These are phyloP conservation scores for Hypoxylon fuscum DNA, from an alignment of 495 filamentous ascomycete genomes.

Conservation along the genomic window DNA sequence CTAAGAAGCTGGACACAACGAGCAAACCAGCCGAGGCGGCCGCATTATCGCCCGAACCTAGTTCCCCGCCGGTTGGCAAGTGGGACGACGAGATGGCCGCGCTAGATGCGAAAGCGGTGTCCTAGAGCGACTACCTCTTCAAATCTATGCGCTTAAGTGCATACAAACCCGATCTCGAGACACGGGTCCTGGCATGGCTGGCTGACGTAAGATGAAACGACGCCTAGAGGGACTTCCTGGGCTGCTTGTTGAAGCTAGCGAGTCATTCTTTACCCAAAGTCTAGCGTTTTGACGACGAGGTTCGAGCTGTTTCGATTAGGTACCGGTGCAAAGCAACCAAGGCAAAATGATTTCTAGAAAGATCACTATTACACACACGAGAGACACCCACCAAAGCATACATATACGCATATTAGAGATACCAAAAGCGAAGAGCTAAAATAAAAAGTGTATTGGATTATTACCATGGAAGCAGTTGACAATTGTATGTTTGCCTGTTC, in stretches of 20 bases:
- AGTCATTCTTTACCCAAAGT: no score
- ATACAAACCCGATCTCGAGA: no score
- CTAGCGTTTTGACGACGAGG: no score
- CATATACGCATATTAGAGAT: constrained; percentile 29
- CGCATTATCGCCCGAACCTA: constrained; percentile 14
- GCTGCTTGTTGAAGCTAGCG: no score
- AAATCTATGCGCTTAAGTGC: neutral
- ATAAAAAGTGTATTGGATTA: constrained; percentile 19
- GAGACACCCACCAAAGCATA: constrained; percentile 1
- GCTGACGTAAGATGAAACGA: no score
- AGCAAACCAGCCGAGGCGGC: constrained; percentile 9
- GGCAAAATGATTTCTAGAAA: constrained; percentile 5
- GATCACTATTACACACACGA: constrained; percentile 23
- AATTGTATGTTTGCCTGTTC: constrained; percentile 9
- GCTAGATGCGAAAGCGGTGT: constrained; percentile 38
- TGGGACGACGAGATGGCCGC: constrained; percentile 62
- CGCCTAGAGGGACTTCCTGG: no score
- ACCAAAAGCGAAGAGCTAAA: constrained; percentile 19
- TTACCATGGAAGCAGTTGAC: neutral
- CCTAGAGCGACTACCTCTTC: neutral
- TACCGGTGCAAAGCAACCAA: neutral
- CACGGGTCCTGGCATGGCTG: no score
- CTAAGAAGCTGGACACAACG: constrained; percentile 44
- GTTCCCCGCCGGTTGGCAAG: constrained; percentile 48
- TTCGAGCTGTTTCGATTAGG: no score